Evolutionary conservation across 2,329 filamentous ascomycete species (phyloP), one percentile per base, ranked within the genome.

Genomic region (Macrophomina phaseolina): DNA sequence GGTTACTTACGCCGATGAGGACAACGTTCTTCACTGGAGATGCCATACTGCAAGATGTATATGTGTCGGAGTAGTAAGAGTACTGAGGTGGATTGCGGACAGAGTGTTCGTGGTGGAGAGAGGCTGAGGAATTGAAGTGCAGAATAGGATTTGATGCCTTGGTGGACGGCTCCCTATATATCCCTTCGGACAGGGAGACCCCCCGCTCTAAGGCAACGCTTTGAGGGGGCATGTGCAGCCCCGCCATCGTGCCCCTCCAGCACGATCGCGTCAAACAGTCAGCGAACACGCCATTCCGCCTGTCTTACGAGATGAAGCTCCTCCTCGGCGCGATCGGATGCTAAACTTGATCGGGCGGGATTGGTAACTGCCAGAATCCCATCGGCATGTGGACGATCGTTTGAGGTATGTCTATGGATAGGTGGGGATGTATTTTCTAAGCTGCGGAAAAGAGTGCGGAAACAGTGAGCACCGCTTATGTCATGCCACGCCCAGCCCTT

Each of bases 21-120:
- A 66, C 28, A 34, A 66, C 55, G 45, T 66, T 66, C 55, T 66
- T 66, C 23, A 66, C 58, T n/a, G 63, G 51, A 18, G 51, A 49
- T 2, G 63, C 28, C 63, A 65, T 65, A 7, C 12, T 62, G 45
- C 8, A 49, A 28, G 12, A 14, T 18, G 18, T 32, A 3, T n/a
- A 34, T 38, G 6, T 58, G 16, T 23, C 23, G 23, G 2, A 12
- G 38, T 46, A 23, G 38, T 46, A 23, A 14, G 32, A 8, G 23
- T 2, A 9, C 18, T 28, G n/a, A 36, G 23, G 12, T 28, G 4
- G 16, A 8, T 3, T 23, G 23, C 23, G 23, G 23, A n/a, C 6
- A 28, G 18, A 28, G 8, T 40, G 6, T 32, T 30, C 23, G 46
- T 23, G 23, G 46, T n/a, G 11, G 42, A 48, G 45, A 48, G 18